Conservation (phyloP, 108 stramenopile species). For the Nitzschia sp. region DNA sequence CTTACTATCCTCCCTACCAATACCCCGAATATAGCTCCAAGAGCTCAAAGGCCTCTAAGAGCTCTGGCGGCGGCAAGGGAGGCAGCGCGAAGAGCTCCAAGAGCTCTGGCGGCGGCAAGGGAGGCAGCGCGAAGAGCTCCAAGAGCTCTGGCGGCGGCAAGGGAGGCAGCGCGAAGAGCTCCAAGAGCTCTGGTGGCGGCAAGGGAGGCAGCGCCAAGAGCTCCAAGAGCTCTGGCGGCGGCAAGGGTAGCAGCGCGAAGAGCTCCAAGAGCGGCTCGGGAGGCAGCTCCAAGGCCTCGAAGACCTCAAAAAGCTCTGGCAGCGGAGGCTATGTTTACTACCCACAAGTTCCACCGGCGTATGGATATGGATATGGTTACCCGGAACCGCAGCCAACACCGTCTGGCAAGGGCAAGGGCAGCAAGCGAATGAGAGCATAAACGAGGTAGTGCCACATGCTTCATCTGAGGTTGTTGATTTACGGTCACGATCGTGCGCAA, state of each 20-base stretch:
- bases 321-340: too few species aligned
- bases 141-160: background rate
- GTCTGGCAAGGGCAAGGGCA: slow-evolving; percentile 1
- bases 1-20: background rate
- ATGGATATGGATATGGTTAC: background rate
- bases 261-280: background rate
- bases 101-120: too few species aligned
- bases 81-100: background rate
- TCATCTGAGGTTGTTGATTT: slow-evolving; percentile 27
- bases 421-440: slow-evolving; percentile 13
- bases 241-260: background rate
- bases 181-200: background rate
- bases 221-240: background rate
- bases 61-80: background rate
- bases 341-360: too few species aligned
- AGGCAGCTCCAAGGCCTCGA: too few species aligned
- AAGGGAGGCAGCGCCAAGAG: background rate
- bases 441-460: slow-evolving; percentile 12
- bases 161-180: background rate
- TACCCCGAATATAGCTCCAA: slow-evolving; percentile 4
- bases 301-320: too few species aligned
- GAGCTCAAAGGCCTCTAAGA: too few species aligned
- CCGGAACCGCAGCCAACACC: background rate
- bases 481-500: slow-evolving; percentile 7
- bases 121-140: background rate